Evolutionary conservation across 1,284 basidiomycete species (phyloP).

Genomic region (Ceratobasidium sp.): DNA sequence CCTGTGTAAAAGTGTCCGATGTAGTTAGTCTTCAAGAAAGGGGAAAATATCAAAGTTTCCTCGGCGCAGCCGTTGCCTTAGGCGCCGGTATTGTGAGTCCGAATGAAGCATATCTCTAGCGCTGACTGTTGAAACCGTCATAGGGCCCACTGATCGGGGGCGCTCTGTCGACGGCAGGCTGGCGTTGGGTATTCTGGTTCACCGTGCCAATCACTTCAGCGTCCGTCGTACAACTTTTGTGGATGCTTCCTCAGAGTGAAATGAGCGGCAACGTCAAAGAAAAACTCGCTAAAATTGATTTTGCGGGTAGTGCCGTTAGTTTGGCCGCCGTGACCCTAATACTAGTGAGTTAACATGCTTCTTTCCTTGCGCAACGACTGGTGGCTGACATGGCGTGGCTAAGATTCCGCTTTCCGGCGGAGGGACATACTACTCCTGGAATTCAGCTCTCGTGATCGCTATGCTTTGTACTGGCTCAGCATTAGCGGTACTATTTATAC

Average conservation of each 20-base stretch:
- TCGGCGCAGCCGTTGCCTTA: constrained; percentile 65
- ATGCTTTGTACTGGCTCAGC: constrained; percentile 42
- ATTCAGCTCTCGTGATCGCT: constrained; percentile 40
- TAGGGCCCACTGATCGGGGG: constrained; percentile 45
- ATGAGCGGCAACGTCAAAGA: constrained; percentile 44
- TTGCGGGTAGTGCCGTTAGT: constrained; percentile 39
- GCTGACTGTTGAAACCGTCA: not conserved
- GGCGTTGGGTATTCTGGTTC: constrained; percentile 46
- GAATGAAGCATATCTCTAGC: not conserved
- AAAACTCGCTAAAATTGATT: constrained; percentile 40
- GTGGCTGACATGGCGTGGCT: no score
- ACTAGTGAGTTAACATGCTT: constrained; percentile 8
- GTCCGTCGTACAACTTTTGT: constrained; percentile 41
- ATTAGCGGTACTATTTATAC: constrained; percentile 24
- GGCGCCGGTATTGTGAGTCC: constrained; percentile 39
- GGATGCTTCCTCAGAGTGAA: constrained; percentile 43
- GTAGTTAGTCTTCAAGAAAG: constrained; percentile 82
- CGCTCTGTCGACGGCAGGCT: constrained; percentile 42
- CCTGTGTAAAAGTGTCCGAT: constrained; percentile 61
- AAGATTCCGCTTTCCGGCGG: constrained; percentile 42
- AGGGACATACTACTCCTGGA: constrained; percentile 44
- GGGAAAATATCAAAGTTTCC: constrained; percentile 77
- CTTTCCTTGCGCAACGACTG: no score
- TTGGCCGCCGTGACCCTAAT: constrained; percentile 36
- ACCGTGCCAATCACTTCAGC: constrained; percentile 40